A percentile compares a stretch with the other conserved stretches of the same genome.
Evolutionary conservation across 2,329 filamentous ascomycete species (phyloP).

Genomic region (Malbranchea zuffiana): DNA sequence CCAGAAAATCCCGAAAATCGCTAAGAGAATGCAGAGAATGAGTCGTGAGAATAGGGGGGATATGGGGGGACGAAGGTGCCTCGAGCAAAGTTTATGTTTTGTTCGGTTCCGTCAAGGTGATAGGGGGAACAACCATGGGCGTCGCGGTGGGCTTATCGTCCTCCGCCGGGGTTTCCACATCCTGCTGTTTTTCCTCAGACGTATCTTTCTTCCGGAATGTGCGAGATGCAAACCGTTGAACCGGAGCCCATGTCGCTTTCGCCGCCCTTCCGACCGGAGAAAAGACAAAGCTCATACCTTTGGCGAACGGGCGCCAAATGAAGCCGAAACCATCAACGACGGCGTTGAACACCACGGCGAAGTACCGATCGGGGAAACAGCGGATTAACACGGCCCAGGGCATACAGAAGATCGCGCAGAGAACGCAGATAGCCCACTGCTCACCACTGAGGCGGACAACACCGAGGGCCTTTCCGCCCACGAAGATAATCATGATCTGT

Average conservation of each 20-base stretch:
- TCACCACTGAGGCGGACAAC: constrained; percentile 58
- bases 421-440: constrained; percentile 80
- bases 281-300: constrained; percentile 22
- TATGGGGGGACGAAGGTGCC: background rate
- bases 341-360: constrained; percentile 36
- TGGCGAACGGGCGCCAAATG: constrained; percentile 36
- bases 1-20: background rate
- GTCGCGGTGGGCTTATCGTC: constrained; percentile 4
- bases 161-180: constrained; percentile 12
- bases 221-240: constrained; percentile 20
- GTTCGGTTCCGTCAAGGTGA: constrained; percentile 29
- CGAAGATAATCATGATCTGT: constrained; percentile 79
- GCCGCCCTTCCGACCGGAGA: constrained; percentile 22
- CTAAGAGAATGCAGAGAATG: background rate
- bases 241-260: constrained; percentile 16
- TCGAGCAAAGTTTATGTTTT: constrained; percentile 11
- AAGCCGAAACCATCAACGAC: constrained; percentile 45
- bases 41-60: background rate
- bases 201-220: constrained; percentile 11
- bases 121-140: constrained; percentile 24
- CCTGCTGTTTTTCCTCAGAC: constrained; percentile 16
- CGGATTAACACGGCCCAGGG: constrained; percentile 73
- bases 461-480: constrained; percentile 71
- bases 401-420: constrained; percentile 74
- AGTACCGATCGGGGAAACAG: constrained; percentile 61